Evolutionary conservation across 192 early-diverging fungal genomes (phyloP).

Genomic region (Diversispora epigaea): DNA sequence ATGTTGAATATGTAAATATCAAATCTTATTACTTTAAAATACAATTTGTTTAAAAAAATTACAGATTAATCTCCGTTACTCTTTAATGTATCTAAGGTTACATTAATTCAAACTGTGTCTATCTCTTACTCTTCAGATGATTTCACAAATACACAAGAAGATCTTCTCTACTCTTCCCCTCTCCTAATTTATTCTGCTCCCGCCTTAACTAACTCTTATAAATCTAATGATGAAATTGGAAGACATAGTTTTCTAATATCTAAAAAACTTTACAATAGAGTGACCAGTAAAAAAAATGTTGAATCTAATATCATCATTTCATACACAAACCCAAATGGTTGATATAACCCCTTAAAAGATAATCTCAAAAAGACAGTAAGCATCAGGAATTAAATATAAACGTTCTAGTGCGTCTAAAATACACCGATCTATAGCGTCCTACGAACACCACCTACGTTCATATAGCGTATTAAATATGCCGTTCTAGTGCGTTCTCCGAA

Average conservation of each 20-base stretch:
- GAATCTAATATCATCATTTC: not conserved
- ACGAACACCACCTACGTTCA: too few species aligned
- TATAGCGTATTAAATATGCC: too few species aligned
- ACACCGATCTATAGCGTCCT: too few species aligned
- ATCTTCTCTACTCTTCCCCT: not conserved
- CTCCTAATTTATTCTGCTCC: not conserved
- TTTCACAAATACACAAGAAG: not conserved
- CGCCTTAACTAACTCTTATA: not conserved
- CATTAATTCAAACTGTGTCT: too few species aligned
- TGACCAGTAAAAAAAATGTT: not conserved
- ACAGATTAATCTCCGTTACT: too few species aligned
- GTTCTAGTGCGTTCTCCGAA: too few species aligned
- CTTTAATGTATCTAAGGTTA: too few species aligned
- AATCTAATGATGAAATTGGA: not conserved
- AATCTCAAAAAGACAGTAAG: not conserved
- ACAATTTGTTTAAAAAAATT: too few species aligned
- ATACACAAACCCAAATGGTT: not conserved
- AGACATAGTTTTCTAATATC: not conserved
- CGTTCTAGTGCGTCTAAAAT: too few species aligned
- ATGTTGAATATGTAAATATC: too few species aligned
- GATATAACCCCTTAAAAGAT: not conserved
- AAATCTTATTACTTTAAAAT: too few species aligned
- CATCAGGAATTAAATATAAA: not conserved
- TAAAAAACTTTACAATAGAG: not conserved
- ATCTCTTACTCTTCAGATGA: constrained; percentile 1